phyloP scores from a whole-genome alignment of 768 basidiomycete species.

The Collybia nuda region DNA sequence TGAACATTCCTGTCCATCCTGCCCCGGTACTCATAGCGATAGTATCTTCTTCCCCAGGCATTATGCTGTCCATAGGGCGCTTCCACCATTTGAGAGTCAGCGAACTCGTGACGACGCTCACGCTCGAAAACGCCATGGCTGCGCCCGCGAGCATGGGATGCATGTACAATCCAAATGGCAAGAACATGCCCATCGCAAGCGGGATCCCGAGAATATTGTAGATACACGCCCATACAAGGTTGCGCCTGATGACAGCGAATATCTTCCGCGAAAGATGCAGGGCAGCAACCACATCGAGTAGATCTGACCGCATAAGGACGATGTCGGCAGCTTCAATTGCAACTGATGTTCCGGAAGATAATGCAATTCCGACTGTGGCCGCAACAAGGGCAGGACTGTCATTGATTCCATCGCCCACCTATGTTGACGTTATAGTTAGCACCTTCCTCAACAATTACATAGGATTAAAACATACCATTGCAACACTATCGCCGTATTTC shows the following conservation, averaged over 20 bases:
- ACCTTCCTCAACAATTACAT: slow-evolving; percentile 1
- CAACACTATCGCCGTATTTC: slow-evolving; percentile 70
- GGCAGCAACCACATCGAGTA: slow-evolving; percentile 96
- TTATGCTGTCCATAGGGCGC: slow-evolving; percentile 65
- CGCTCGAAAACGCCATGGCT: slow-evolving; percentile 97
- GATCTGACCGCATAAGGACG: slow-evolving; percentile 95
- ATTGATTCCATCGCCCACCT: slow-evolving; percentile 99
- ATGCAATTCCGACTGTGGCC: slow-evolving; percentile 93
- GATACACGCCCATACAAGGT: slow-evolving; percentile 94
- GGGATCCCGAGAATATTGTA: slow-evolving; percentile 95
- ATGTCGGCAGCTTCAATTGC: slow-evolving; percentile 98
- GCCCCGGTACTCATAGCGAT: slow-evolving; percentile 26
- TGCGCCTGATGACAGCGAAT: slow-evolving; percentile 87
- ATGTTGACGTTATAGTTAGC: slow-evolving; percentile 1
- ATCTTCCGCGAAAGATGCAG: slow-evolving; percentile 88
- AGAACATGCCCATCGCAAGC: slow-evolving; percentile 94
- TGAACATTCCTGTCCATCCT: slow-evolving; percentile 43
- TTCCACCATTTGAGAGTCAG: slow-evolving; percentile 85
- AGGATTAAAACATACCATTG: slow-evolving; percentile 66
- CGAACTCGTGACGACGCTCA: slow-evolving; percentile 91
- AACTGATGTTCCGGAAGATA: slow-evolving; percentile 94
- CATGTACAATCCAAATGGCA: slow-evolving; percentile 89
- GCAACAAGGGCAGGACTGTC: slow-evolving; percentile 97
- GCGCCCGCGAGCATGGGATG: slow-evolving; percentile 99
- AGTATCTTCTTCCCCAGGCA: slow-evolving; percentile 51